Conservation (phyloP, 2,329 filamentous ascomycete species). For the Rhinocladiella mackenziei region DNA sequence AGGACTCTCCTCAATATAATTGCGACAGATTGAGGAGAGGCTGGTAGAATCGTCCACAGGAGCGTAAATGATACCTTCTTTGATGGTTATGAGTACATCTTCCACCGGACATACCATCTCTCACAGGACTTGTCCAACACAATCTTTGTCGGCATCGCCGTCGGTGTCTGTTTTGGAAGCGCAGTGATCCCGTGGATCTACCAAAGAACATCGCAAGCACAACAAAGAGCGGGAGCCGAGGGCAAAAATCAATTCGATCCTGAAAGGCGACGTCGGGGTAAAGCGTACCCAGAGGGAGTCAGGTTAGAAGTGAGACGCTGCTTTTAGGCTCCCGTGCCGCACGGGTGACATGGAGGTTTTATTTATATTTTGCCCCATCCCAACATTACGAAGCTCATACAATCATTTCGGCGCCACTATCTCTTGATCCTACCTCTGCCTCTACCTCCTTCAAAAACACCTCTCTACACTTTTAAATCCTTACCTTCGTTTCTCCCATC, state of each 20-base stretch:
- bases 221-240: conserved; percentile 40
- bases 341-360: too few relatives aligned
- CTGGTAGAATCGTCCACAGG: too few relatives aligned
- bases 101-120: conserved; percentile 45
- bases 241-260: conserved; percentile 44
- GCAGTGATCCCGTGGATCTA: conserved; percentile 46
- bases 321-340: too few relatives aligned
- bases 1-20: too few relatives aligned
- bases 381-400: too few relatives aligned
- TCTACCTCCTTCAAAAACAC: too few relatives aligned
- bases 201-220: conserved; percentile 42
- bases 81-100: conserved; percentile 51
- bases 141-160: conserved; percentile 47
- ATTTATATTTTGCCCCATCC: too few relatives aligned
- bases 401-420: not conserved
- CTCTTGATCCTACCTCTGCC: not conserved
- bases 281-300: too few relatives aligned
- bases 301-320: too few relatives aligned
- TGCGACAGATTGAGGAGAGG: too few relatives aligned
- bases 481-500: not conserved
- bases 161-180: conserved; percentile 39
- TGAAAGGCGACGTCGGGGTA: conserved; percentile 52
- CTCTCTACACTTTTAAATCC: too few relatives aligned
- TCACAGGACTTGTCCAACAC: conserved; percentile 45
- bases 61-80: too few relatives aligned